These are phyloP conservation scores for Leccinum uliginosum DNA, from an alignment of 768 basidiomycete species.

Conservation along the genomic window DNA sequence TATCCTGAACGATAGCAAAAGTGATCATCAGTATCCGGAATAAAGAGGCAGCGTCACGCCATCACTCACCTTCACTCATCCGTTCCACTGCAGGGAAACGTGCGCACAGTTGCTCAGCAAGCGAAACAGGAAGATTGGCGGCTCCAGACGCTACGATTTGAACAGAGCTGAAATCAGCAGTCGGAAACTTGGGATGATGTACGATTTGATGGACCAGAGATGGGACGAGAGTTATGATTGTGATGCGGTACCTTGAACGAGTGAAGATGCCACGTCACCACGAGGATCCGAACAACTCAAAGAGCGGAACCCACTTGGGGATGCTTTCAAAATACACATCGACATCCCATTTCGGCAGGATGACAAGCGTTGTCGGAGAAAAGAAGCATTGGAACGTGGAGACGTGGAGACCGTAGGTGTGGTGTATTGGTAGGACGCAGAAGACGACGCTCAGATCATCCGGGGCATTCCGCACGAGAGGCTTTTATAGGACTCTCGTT, in stretches of 20 bases:
- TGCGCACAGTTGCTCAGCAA: slow-evolving; percentile 38
- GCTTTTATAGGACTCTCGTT: slow-evolving; percentile 24
- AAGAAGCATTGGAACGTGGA: slow-evolving; percentile 48
- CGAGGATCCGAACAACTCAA: background rate
- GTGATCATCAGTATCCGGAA: slow-evolving; percentile 1
- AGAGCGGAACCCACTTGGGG: slow-evolving; percentile 44
- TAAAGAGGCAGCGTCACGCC: background rate
- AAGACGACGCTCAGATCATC: slow-evolving; percentile 46
- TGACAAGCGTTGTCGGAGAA: slow-evolving; percentile 43
- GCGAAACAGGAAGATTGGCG: slow-evolving; percentile 59
- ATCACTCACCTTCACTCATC: slow-evolving; percentile 43
- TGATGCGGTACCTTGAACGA: slow-evolving; percentile 50
- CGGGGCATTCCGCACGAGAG: slow-evolving; percentile 36
- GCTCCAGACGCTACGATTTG: slow-evolving; percentile 47
- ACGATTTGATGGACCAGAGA: slow-evolving; percentile 64
- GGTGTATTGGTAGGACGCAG: slow-evolving; percentile 65
- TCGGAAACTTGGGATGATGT: slow-evolving; percentile 42
- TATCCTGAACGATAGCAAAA: slow-evolving; percentile 44
- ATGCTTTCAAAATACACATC: slow-evolving; percentile 48
- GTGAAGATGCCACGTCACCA: background rate
- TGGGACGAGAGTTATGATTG: slow-evolving; percentile 50
- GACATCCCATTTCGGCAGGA: slow-evolving; percentile 59
- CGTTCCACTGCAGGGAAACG: slow-evolving; percentile 33
- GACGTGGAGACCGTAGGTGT: slow-evolving; percentile 55
- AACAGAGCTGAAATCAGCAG: slow-evolving; percentile 52